Conservation (phyloP, 768 basidiomycete species). For the Russula sp. region DNA sequence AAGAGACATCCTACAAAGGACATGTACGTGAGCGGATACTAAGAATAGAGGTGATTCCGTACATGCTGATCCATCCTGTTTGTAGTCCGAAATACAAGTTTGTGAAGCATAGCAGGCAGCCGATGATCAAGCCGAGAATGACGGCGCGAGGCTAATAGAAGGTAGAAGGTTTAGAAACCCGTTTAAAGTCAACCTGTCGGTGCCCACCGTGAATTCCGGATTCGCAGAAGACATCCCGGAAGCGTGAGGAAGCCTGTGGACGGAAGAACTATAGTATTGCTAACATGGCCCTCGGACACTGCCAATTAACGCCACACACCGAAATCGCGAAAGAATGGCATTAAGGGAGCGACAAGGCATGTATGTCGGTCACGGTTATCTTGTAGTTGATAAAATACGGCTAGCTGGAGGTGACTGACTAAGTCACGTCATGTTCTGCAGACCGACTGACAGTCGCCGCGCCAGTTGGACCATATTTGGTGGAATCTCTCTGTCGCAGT, state of each 20-base stretch:
- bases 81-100: slow-evolving; percentile 86
- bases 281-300: background rate
- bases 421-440: background rate
- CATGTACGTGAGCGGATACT: background rate
- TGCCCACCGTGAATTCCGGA: slow-evolving; percentile 22
- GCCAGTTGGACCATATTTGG: background rate
- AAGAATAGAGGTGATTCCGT: slow-evolving; percentile 27
- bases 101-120: slow-evolving; percentile 85
- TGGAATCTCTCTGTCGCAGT: background rate
- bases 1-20: slow-evolving; percentile 74
- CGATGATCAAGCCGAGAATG: slow-evolving; percentile 71
- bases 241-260: background rate
- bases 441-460: too few species aligned
- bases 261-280: background rate
- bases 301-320: background rate
- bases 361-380: background rate
- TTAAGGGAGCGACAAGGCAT: background rate
- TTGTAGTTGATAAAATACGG: background rate
- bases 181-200: background rate
- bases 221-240: slow-evolving; percentile 4
- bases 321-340: slow-evolving; percentile 1
- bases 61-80: slow-evolving; percentile 90
- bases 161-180: background rate
- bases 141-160: slow-evolving; percentile 45
- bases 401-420: background rate